These are phyloP conservation scores for Flaveria sonorensis DNA, from an alignment of 129 eudicot species.

Conservation along the genomic window DNA sequence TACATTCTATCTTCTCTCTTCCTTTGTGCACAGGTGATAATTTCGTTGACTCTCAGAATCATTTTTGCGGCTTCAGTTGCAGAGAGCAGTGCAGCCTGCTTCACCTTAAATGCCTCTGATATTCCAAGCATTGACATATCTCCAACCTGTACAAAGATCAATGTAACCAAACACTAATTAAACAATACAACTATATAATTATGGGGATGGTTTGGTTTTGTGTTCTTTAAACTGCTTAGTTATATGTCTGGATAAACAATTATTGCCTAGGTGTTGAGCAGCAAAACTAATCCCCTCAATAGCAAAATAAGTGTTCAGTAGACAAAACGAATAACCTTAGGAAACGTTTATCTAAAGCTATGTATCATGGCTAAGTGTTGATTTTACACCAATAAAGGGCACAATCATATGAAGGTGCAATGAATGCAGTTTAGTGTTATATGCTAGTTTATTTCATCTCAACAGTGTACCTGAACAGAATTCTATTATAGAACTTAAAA, in stretches of 20 bases:
- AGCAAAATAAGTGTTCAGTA: no score
- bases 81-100: conserved; percentile 78
- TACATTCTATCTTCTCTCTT: conserved; percentile 81
- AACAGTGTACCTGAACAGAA: not conserved
- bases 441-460: not conserved
- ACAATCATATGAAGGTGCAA: not conserved
- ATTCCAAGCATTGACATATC: conserved; percentile 84
- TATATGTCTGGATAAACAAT: no score
- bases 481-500: not conserved
- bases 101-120: conserved; percentile 88
- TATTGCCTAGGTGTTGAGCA: no score
- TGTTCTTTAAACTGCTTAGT: no score
- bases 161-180: not conserved
- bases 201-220: no score
- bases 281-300: no score
- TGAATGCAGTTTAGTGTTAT: not conserved
- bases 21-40: conserved; percentile 85
- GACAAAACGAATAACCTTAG: no score
- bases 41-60: conserved; percentile 81
- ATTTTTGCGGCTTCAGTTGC: conserved; percentile 85
- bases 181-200: not conserved
- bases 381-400: not conserved
- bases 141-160: conserved; percentile 55
- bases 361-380: not conserved
- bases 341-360: no score